phyloP scores from a whole-genome alignment of 2,329 filamentous ascomycete species.

The Lachnellula cervina region DNA sequence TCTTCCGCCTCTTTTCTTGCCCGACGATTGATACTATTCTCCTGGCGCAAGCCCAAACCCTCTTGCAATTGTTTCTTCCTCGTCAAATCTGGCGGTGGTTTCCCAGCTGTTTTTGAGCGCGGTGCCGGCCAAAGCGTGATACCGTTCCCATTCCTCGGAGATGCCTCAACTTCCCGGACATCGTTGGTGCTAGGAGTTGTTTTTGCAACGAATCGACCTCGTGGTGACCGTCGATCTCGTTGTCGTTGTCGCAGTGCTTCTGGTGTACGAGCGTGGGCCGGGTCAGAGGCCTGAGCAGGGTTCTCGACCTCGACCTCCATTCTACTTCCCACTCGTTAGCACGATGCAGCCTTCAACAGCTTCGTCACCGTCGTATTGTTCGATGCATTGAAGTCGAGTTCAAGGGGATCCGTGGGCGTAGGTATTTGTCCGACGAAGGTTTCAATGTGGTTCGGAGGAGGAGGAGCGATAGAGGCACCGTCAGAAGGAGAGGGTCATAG shows the following conservation, averaged over 20 bases:
- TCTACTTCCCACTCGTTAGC: constrained; percentile 4
- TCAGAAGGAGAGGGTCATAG: no score
- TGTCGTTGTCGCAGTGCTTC: constrained; percentile 32
- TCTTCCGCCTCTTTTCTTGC: constrained; percentile 37
- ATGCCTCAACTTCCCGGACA: constrained; percentile 19
- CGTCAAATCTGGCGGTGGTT: constrained; percentile 18
- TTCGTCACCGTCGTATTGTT: constrained; percentile 16
- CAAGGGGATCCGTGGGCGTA: background rate
- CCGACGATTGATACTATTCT: constrained; percentile 25
- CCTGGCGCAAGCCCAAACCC: constrained; percentile 21
- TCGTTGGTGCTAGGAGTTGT: constrained; percentile 12
- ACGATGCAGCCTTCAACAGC: constrained; percentile 16
- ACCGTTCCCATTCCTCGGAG: constrained; percentile 7
- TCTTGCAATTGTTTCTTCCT: constrained; percentile 26
- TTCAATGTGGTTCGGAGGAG: background rate
- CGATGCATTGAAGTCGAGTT: constrained; percentile 25
- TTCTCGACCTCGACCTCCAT: constrained; percentile 18
- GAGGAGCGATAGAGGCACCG: no score
- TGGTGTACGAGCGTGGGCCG: constrained; percentile 21
- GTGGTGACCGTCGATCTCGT: constrained; percentile 31
- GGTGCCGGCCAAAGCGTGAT: constrained; percentile 25
- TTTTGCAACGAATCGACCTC: constrained; percentile 26
- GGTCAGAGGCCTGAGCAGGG: constrained; percentile 12
- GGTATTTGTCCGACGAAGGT: background rate
- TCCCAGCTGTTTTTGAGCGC: constrained; percentile 17